phyloP scores from a whole-genome alignment of 2,329 filamentous ascomycete genomes.

The Claviceps purpurea region DNA sequence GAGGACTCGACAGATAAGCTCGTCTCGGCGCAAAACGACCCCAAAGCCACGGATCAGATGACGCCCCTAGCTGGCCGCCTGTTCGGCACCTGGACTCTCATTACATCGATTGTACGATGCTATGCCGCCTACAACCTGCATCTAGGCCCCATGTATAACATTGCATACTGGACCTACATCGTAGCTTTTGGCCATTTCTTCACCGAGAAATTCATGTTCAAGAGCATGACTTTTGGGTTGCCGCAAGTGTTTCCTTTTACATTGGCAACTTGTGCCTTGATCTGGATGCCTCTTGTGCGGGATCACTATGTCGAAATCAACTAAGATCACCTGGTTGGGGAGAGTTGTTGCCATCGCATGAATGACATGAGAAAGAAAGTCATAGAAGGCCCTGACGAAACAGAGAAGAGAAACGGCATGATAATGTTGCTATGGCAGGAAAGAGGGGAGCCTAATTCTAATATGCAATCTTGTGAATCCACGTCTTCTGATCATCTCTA shows the following conservation, averaged over 20 bases:
- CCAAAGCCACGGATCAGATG: slow-evolving; percentile 43
- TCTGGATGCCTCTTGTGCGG: slow-evolving; percentile 57
- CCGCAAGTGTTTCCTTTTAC: slow-evolving; percentile 43
- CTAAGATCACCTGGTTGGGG: slow-evolving; percentile 8
- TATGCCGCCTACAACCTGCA: slow-evolving; percentile 77
- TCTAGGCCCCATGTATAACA: slow-evolving; percentile 59
- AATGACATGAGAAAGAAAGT: background rate
- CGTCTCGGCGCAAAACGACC: slow-evolving; percentile 28
- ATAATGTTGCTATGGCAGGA: background rate
- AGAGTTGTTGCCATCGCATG: background rate
- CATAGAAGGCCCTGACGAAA: background rate
- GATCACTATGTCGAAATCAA: slow-evolving; percentile 47
- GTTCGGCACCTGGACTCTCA: slow-evolving; percentile 79
- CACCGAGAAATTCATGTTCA: slow-evolving; percentile 69
- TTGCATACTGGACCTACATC: slow-evolving; percentile 70
- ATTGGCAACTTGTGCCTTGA: slow-evolving; percentile 34
- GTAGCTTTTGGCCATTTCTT: slow-evolving; percentile 68
- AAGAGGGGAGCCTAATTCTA: background rate
- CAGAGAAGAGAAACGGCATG: background rate
- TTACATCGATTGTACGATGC: slow-evolving; percentile 62
- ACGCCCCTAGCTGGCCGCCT: slow-evolving; percentile 65
- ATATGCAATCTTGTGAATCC: background rate
- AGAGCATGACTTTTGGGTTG: slow-evolving; percentile 52
- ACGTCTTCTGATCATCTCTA: slow-evolving; percentile 1
- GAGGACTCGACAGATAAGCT: slow-evolving; percentile 42